These are phyloP conservation scores for Pseudogymnoascus sp. DNA, from an alignment of 2,329 filamentous ascomycete species.

Conservation along the genomic window DNA sequence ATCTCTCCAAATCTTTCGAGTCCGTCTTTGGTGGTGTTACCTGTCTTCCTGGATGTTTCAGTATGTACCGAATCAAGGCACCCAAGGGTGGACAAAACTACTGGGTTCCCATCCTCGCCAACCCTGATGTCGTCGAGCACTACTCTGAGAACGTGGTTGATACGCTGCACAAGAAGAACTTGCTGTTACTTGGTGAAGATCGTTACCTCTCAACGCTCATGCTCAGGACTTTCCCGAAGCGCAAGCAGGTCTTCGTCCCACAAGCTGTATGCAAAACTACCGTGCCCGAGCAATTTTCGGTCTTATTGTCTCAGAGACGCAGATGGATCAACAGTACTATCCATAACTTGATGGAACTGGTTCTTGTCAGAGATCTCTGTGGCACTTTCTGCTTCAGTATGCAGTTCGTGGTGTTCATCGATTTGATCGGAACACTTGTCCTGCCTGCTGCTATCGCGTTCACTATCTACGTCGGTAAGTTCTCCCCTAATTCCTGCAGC, in stretches of 20 bases:
- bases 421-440: slow-evolving; percentile 88
- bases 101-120: slow-evolving; percentile 97
- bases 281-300: slow-evolving; percentile 85
- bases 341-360: slow-evolving; percentile 95
- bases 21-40: slow-evolving; percentile 98
- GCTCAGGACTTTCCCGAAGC: slow-evolving; percentile 97
- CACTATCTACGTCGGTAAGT: slow-evolving; percentile 89
- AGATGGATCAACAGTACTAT: slow-evolving; percentile 99
- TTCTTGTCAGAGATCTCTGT: slow-evolving; percentile 90
- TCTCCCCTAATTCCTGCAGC: neutral
- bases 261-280: slow-evolving; percentile 99
- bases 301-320: slow-evolving; percentile 86
- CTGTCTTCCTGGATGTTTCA: slow-evolving; percentile 97
- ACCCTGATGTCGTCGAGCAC: slow-evolving; percentile 97
- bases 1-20: slow-evolving; percentile 93
- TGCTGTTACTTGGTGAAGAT: slow-evolving; percentile 86
- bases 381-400: slow-evolving; percentile 99
- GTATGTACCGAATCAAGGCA: slow-evolving; percentile 99
- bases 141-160: slow-evolving; percentile 99
- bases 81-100: slow-evolving; percentile 98
- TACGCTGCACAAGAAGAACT: slow-evolving; percentile 94
- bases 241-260: slow-evolving; percentile 96
- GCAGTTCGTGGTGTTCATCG: slow-evolving; percentile 97
- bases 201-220: slow-evolving; percentile 94
- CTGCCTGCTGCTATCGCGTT: slow-evolving; percentile 94